Conservation (phyloP, 306 rosid species). For the Abrus pulchellus region DNA sequence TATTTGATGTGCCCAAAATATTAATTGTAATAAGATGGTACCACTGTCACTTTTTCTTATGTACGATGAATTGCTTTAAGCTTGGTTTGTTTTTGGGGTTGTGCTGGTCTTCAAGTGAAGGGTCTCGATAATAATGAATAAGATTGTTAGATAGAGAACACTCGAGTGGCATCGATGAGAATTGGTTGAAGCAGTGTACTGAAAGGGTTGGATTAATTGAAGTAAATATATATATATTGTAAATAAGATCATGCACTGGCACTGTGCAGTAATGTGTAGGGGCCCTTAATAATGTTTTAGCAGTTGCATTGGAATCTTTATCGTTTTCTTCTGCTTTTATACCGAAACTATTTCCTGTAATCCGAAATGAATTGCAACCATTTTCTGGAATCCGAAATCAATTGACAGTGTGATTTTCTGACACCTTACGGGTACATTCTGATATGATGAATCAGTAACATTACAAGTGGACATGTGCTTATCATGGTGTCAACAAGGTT, state of each 20-base stretch:
- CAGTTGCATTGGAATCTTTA: conserved; percentile 47
- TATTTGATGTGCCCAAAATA: conserved; percentile 8
- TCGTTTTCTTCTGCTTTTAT: conserved; percentile 12
- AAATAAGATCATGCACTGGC: conserved; percentile 40
- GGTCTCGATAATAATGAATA: conserved; percentile 20
- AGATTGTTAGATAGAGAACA: conserved; percentile 15
- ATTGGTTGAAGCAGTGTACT: conserved; percentile 45
- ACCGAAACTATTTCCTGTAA: conserved; percentile 11
- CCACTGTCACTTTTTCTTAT: background rate
- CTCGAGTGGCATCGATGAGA: conserved; percentile 38
- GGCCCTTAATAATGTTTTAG: conserved; percentile 14
- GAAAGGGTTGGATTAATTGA: conserved; percentile 3
- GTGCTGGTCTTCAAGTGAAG: conserved; percentile 12
- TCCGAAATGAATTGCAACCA: conserved; percentile 25
- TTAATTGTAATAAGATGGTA: conserved; percentile 13
- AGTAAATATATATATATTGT: conserved; percentile 10
- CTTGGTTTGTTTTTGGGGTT: background rate
- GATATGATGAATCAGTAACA: background rate
- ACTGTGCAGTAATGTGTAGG: conserved; percentile 33
- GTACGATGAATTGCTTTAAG: background rate
- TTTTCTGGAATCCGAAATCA: conserved; percentile 30
- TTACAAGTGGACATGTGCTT: background rate
- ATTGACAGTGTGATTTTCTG: conserved; percentile 34
- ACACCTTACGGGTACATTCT: conserved; percentile 11
- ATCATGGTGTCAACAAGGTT: background rate